phyloP scores from a whole-genome alignment of 2,329 filamentous ascomycete genomes.

The Ceratocystis cacaofunesta region DNA sequence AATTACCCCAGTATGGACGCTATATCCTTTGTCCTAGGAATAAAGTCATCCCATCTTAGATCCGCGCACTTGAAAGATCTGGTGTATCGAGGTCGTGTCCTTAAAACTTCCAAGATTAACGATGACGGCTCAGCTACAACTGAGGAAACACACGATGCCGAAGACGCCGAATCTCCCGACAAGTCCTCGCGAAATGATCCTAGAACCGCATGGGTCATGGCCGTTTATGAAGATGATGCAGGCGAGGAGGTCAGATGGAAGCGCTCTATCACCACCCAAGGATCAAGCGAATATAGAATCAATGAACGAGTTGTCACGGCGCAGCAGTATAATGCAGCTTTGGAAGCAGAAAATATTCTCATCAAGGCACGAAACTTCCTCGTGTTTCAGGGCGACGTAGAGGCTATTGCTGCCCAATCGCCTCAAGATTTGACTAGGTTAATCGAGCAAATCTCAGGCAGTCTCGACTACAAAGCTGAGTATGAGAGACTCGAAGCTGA shows the following conservation, averaged over 20 bases:
- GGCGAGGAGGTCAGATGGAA: conserved; percentile 94
- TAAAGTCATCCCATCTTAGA: conserved; percentile 94
- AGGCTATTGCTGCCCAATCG: conserved; percentile 89
- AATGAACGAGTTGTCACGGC: conserved; percentile 82
- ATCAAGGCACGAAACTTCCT: conserved; percentile 97
- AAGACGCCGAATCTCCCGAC: conserved; percentile 42
- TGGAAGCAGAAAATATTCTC: conserved; percentile 88
- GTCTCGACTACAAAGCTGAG: conserved; percentile 82
- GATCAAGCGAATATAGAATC: conserved; percentile 90
- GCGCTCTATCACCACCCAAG: conserved; percentile 75
- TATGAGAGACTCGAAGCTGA: conserved; percentile 84
- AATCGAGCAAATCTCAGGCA: conserved; percentile 95
- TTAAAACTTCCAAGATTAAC: conserved; percentile 85
- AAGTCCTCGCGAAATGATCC: conserved; percentile 65
- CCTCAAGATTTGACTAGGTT: conserved; percentile 84
- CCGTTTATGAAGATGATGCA: conserved; percentile 93
- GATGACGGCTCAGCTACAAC: conserved; percentile 65
- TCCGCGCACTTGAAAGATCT: conserved; percentile 88
- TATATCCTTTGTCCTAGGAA: conserved; percentile 95
- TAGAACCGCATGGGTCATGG: conserved; percentile 96
- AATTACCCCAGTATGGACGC: conserved; percentile 67
- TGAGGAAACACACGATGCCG: conserved; percentile 44
- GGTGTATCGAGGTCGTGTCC: conserved; percentile 85
- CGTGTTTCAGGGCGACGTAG: conserved; percentile 95
- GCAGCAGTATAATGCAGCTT: conserved; percentile 80